These are phyloP conservation scores for Hypoxylon sp. DNA, from an alignment of 2,329 filamentous ascomycete species.

Conservation along the genomic window DNA sequence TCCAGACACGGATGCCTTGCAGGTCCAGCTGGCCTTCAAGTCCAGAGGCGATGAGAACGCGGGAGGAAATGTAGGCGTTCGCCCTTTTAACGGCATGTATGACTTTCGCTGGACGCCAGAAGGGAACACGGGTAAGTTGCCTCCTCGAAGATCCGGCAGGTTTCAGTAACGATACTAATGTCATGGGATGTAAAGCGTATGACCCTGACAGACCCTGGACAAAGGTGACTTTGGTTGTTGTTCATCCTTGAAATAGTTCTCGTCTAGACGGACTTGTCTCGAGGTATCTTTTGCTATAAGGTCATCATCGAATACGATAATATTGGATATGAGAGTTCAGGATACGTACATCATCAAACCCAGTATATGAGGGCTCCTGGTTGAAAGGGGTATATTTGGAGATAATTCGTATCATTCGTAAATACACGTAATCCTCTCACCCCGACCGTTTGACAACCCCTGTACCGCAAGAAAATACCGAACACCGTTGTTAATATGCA, in stretches of 20 bases:
- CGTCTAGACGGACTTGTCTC: background rate
- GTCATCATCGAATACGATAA: background rate
- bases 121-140: slow-evolving; percentile 52
- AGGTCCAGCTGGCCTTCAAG: slow-evolving; percentile 54
- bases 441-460: background rate
- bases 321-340: background rate
- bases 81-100: slow-evolving; percentile 53
- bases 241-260: slow-evolving; percentile 10
- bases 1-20: slow-evolving; percentile 55
- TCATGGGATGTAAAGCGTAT: slow-evolving; percentile 23
- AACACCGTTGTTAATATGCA: background rate
- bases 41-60: slow-evolving; percentile 46
- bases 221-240: slow-evolving; percentile 32
- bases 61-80: slow-evolving; percentile 56
- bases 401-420: background rate
- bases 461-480: background rate
- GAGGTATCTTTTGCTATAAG: background rate
- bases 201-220: slow-evolving; percentile 36
- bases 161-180: background rate
- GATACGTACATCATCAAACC: background rate
- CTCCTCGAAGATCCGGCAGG: too few relatives aligned
- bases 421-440: background rate
- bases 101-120: slow-evolving; percentile 59
- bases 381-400: background rate
- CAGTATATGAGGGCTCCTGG: background rate